Conservation (phyloP, 1,139 yeast genomes). For the Blastobotrys apis region DNA sequence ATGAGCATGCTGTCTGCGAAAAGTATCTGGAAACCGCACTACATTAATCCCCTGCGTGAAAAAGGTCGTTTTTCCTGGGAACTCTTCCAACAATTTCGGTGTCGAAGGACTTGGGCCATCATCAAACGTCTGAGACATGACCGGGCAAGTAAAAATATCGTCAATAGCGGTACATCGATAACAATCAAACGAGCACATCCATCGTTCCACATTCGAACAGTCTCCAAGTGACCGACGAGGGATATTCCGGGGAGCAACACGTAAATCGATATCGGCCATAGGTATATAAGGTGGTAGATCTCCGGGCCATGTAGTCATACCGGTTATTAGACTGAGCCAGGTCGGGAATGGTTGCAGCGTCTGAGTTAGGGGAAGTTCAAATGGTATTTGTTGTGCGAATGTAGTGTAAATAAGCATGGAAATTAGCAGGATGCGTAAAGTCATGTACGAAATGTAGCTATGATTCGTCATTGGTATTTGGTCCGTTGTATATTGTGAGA, state of each 20-base stretch:
- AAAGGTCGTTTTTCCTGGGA: constrained; percentile 62
- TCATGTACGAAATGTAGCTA: too few species aligned
- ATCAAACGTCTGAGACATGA: constrained; percentile 80
- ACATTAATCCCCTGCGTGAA: constrained; percentile 83
- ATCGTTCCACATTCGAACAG: constrained; percentile 48
- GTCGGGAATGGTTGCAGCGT: constrained; percentile 48
- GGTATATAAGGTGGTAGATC: constrained; percentile 84
- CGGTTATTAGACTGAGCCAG: constrained; percentile 76
- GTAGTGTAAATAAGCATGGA: not conserved
- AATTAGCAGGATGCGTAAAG: too few species aligned
- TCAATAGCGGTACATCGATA: constrained; percentile 70
- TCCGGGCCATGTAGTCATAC: constrained; percentile 76
- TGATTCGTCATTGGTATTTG: too few species aligned
- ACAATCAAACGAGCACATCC: constrained; percentile 82
- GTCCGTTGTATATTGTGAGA: too few species aligned
- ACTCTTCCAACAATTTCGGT: constrained; percentile 48
- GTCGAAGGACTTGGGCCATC: constrained; percentile 89
- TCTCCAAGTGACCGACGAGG: constrained; percentile 54
- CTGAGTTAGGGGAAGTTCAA: constrained; percentile 7
- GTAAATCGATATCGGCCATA: constrained; percentile 60
- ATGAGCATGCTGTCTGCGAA: constrained; percentile 47
- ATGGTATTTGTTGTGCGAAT: constrained; percentile 2
- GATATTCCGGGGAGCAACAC: constrained; percentile 43
- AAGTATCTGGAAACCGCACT: constrained; percentile 69
- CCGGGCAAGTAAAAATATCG: constrained; percentile 70